These are phyloP conservation scores for Daedaleopsis nitida DNA, from an alignment of 768 basidiomycete species.

Conservation along the genomic window DNA sequence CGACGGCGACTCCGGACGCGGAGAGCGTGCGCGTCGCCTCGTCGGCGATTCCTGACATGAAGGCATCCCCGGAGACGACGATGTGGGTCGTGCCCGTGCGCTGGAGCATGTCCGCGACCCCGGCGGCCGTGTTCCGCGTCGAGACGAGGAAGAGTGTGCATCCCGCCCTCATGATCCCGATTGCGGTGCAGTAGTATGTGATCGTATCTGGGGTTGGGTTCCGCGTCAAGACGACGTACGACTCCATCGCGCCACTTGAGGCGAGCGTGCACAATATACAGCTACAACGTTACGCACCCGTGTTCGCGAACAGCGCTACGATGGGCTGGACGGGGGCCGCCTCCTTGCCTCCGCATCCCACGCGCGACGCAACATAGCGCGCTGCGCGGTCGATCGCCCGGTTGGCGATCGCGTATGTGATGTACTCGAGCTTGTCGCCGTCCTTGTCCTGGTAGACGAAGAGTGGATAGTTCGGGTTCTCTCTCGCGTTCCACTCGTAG, in stretches of 20 bases:
- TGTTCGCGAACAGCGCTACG: conserved; percentile 27
- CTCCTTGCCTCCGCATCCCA: background rate
- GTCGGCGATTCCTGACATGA: conserved; percentile 2
- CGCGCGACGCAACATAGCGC: conserved; percentile 3
- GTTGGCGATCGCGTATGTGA: conserved; percentile 28
- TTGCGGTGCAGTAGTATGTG: conserved; percentile 19
- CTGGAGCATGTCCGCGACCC: conserved; percentile 32
- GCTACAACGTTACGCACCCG: conserved; percentile 7
- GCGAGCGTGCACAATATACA: too few species aligned
- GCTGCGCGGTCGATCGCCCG: conserved; percentile 33
- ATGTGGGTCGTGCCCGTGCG: conserved; percentile 10
- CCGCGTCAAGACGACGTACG: too few species aligned
- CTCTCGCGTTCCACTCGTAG: conserved; percentile 36
- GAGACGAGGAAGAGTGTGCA: conserved; percentile 36
- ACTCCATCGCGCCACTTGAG: too few species aligned
- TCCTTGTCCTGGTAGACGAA: conserved; percentile 29
- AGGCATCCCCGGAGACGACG: conserved; percentile 7
- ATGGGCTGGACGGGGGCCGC: conserved; percentile 18
- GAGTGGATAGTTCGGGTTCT: conserved; percentile 36
- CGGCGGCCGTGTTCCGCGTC: conserved; percentile 33
- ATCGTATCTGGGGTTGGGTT: conserved; percentile 27
- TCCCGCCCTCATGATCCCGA: conserved; percentile 25
- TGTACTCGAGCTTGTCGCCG: conserved; percentile 12
- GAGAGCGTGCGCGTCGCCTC: background rate
- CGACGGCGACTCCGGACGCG: background rate